Conservation (phyloP, 2,329 filamentous ascomycete genomes). For the Paracoccidioides brasiliensis region DNA sequence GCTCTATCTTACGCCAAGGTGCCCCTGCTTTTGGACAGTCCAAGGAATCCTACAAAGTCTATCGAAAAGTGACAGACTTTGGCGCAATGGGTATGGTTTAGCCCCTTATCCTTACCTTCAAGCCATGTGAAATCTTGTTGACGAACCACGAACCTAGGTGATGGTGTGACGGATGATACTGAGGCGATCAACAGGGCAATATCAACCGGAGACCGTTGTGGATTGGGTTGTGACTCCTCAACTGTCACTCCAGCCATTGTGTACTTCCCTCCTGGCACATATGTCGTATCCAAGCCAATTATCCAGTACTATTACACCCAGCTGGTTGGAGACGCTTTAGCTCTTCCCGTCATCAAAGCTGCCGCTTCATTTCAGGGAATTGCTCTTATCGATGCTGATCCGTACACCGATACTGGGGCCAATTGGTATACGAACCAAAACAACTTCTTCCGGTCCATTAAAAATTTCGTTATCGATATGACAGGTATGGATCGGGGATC, state of each 20-base stretch:
- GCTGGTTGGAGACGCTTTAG: slow-evolving; percentile 66
- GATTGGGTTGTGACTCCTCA: slow-evolving; percentile 64
- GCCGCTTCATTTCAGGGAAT: slow-evolving; percentile 63
- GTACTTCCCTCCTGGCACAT: slow-evolving; percentile 84
- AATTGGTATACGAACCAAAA: slow-evolving; percentile 72
- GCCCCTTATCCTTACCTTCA: slow-evolving; percentile 4
- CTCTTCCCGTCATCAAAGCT: slow-evolving; percentile 63
- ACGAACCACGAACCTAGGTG: slow-evolving; percentile 29
- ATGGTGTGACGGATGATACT: slow-evolving; percentile 68
- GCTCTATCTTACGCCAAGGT: slow-evolving; percentile 56
- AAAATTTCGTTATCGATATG: slow-evolving; percentile 69
- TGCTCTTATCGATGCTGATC: slow-evolving; percentile 78
- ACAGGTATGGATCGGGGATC: slow-evolving; percentile 38
- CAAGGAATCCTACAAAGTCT: slow-evolving; percentile 50
- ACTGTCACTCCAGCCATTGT: slow-evolving; percentile 76
- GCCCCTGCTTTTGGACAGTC: slow-evolving; percentile 48
- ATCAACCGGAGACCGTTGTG: slow-evolving; percentile 64
- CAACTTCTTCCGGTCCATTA: slow-evolving; percentile 73
- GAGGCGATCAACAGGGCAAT: slow-evolving; percentile 78
- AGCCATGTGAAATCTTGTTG: slow-evolving; percentile 20
- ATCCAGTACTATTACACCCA: slow-evolving; percentile 85
- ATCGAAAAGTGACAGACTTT: slow-evolving; percentile 64
- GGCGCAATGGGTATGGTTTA: slow-evolving; percentile 53
- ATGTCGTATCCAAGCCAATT: slow-evolving; percentile 66
- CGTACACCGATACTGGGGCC: slow-evolving; percentile 54